Conservation (phyloP, 169 alveolate genomes). For the Plasmodium blacklocki region DNA sequence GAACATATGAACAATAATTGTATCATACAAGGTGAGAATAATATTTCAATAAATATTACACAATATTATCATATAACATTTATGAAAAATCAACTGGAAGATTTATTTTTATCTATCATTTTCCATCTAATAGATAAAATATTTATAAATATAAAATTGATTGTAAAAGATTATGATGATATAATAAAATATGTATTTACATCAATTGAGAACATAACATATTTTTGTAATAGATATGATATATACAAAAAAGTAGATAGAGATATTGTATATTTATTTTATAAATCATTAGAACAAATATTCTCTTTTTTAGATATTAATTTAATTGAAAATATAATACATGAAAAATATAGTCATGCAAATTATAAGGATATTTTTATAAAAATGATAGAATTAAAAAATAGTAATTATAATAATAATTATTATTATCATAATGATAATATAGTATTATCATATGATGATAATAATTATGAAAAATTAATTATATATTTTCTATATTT, state of each 20-base stretch:
- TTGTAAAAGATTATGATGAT: constrained; percentile 39
- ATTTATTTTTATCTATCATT: constrained; percentile 45
- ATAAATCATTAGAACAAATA: constrained; percentile 60
- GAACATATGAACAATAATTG: neutral
- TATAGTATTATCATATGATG: neutral
- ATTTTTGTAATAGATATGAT: constrained; percentile 38
- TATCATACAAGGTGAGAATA: neutral
- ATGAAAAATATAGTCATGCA: constrained; percentile 10
- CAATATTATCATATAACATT: constrained; percentile 9
- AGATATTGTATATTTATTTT: constrained; percentile 52
- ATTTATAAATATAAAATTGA: constrained; percentile 20
- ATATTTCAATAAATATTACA: neutral
- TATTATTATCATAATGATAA: neutral
- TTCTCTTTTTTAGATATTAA: constrained; percentile 26
- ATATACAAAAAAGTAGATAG: constrained; percentile 21
- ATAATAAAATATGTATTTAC: constrained; percentile 20
- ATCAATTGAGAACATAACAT: constrained; percentile 36
- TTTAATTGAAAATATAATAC: constrained; percentile 36
- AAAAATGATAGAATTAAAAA: constrained; percentile 4
- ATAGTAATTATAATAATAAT: neutral
- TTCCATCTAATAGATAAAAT: constrained; percentile 19
- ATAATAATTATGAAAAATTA: constrained; percentile 17
- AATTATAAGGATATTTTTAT: constrained; percentile 21
- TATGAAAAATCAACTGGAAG: constrained; percentile 66
- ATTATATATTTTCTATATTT: constrained; percentile 63